A percentile compares a stretch with the other conserved stretches of the same genome.
phyloP scores from a whole-genome alignment of 768 basidiomycete genomes.

The Fomitopsis serialis region DNA sequence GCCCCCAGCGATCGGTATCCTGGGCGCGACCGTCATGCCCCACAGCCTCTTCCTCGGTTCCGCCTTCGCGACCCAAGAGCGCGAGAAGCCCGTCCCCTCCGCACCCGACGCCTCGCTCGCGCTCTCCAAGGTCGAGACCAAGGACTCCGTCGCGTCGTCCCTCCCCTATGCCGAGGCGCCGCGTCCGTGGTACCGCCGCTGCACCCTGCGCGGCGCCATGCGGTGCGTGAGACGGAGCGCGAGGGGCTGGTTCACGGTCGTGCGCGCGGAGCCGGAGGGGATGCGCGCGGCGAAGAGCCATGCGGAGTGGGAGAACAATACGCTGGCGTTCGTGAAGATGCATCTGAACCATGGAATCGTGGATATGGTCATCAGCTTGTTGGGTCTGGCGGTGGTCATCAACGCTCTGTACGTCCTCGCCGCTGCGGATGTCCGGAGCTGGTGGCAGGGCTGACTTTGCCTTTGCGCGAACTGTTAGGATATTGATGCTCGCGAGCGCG shows the following conservation, averaged over 20 bases:
- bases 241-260: not conserved
- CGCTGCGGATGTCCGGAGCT: too few species aligned
- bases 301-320: conserved; percentile 28
- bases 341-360: conserved; percentile 38
- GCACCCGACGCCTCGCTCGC: not conserved
- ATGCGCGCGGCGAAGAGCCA: conserved; percentile 38
- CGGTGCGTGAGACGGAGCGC: too few species aligned
- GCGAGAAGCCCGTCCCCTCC: conserved; percentile 31
- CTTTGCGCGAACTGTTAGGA: conserved; percentile 35
- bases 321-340: conserved; percentile 29
- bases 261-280: conserved; percentile 17
- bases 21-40: conserved; percentile 90
- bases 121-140: conserved; percentile 2
- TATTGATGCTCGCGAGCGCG: conserved; percentile 76
- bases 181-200: not conserved
- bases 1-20: conserved; percentile 58
- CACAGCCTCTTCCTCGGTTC: conserved; percentile 91
- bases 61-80: conserved; percentile 77
- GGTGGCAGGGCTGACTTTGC: not conserved
- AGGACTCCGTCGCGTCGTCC: not conserved
- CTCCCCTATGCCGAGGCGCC: not conserved
- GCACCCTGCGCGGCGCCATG: not conserved
- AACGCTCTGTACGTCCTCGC: conserved; percentile 62
- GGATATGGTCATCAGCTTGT: conserved; percentile 51
- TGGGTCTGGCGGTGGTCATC: conserved; percentile 84